A percentile compares a stretch with the other conserved stretches of the same genome.
These are phyloP conservation scores for Bodo saltans DNA, from an alignment of 78 protist species.

Conservation along the genomic window DNA sequence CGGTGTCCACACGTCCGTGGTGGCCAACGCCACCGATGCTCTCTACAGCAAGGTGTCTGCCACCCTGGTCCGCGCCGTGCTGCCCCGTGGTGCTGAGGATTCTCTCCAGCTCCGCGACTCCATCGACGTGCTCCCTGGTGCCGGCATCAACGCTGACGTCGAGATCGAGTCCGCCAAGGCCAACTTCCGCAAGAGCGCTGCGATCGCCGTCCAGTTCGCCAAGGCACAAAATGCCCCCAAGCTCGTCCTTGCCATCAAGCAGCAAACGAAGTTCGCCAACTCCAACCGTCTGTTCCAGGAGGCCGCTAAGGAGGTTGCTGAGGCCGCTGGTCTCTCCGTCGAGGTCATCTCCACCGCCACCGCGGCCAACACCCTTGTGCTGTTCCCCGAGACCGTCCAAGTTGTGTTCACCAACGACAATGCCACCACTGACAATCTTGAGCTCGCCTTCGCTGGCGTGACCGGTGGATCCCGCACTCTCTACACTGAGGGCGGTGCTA, in stretches of 20 bases:
- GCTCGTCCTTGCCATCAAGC: not conserved
- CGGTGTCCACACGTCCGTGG: not conserved
- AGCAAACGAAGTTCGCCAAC: not conserved
- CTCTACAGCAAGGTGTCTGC: not conserved
- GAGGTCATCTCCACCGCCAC: not conserved
- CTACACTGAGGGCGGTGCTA: not conserved
- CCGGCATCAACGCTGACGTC: not conserved
- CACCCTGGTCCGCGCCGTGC: not conserved
- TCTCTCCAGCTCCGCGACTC: not conserved
- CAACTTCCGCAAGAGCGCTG: not conserved
- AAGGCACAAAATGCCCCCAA: not conserved
- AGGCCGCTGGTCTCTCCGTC: not conserved
- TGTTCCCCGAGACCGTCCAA: not conserved
- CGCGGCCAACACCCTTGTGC: not conserved
- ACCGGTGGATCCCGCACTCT: not conserved
- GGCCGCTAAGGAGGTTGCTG: not conserved
- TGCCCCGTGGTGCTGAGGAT: not conserved
- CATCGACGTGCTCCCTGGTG: not conserved
- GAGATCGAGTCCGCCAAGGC: not conserved
- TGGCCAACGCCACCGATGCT: not conserved
- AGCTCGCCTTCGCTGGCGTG: not conserved
- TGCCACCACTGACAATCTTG: not conserved
- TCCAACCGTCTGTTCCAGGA: not conserved
- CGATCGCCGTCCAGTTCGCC: not conserved
- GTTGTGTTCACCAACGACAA: not conserved